phyloP scores from a whole-genome alignment of 495 filamentous ascomycete species.

The Daldinia decipiens region DNA sequence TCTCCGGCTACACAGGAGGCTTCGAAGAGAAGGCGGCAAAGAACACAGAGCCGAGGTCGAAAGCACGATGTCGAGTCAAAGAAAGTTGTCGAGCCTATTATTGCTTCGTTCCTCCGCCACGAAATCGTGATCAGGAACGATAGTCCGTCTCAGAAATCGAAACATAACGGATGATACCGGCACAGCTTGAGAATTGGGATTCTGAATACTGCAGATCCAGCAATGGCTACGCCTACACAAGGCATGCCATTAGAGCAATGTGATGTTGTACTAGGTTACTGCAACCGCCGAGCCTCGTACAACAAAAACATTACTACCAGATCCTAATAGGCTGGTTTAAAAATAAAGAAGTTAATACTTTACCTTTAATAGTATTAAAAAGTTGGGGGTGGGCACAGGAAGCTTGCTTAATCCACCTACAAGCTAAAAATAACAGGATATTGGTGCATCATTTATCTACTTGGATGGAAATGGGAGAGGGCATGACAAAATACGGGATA shows the following conservation, averaged over 20 bases:
- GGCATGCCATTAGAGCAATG: constrained; percentile 17
- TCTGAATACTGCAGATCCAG: constrained; percentile 10
- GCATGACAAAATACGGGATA: constrained; percentile 3
- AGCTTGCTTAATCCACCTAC: background rate
- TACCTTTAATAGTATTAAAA: constrained; percentile 11
- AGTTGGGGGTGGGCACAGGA: background rate
- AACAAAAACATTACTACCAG: constrained; percentile 20
- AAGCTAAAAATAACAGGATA: background rate
- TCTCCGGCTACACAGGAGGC: constrained; percentile 42
- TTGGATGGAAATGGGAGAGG: background rate
- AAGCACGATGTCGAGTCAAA: constrained; percentile 36
- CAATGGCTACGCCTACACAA: background rate
- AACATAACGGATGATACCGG: constrained; percentile 26
- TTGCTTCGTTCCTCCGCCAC: constrained; percentile 39
- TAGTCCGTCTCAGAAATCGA: constrained; percentile 26
- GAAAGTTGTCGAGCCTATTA: constrained; percentile 20
- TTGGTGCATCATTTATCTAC: background rate
- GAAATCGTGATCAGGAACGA: constrained; percentile 40
- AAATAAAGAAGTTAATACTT: constrained; percentile 5
- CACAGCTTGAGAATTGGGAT: background rate
- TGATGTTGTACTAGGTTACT: constrained; percentile 22
- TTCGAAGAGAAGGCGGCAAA: constrained; percentile 49
- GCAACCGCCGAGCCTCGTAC: constrained; percentile 23
- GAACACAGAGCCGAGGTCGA: constrained; percentile 52
- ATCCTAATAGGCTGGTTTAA: constrained; percentile 6